These are phyloP conservation scores for Chaetomiaceae sp. DNA, from an alignment of 2,329 filamentous ascomycete genomes.

Conservation along the genomic window DNA sequence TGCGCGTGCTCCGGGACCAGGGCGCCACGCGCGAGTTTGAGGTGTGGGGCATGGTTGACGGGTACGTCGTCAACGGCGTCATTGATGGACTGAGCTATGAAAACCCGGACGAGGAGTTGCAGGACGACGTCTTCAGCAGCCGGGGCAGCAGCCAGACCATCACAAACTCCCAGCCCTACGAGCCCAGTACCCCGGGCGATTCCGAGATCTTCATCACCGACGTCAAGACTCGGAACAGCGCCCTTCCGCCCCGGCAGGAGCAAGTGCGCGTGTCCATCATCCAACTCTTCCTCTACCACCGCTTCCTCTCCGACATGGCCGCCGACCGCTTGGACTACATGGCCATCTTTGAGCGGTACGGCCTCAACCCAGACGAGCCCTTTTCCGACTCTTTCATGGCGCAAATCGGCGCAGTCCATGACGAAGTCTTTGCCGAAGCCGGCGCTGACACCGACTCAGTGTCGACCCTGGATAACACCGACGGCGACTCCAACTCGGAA, in stretches of 20 bases:
- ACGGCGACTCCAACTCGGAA: constrained; percentile 25
- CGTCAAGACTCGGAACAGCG: constrained; percentile 74
- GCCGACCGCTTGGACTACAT: constrained; percentile 65
- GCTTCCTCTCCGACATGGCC: constrained; percentile 73
- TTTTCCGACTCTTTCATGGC: constrained; percentile 80
- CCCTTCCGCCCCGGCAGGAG: constrained; percentile 59
- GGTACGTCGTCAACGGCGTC: constrained; percentile 78
- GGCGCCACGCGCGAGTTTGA: constrained; percentile 73
- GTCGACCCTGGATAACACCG: constrained; percentile 29
- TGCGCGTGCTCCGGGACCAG: constrained; percentile 66
- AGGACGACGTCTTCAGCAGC: constrained; percentile 50
- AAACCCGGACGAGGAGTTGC: constrained; percentile 68
- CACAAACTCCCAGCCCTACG: constrained; percentile 27
- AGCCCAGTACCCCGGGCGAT: constrained; percentile 14
- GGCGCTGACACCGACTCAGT: constrained; percentile 9
- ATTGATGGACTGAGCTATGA: constrained; percentile 81
- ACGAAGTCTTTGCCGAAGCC: constrained; percentile 56
- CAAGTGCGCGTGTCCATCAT: constrained; percentile 72
- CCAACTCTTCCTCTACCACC: constrained; percentile 86
- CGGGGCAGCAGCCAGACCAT: constrained; percentile 30
- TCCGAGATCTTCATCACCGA: constrained; percentile 70
- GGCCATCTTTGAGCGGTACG: constrained; percentile 66
- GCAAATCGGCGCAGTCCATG: constrained; percentile 65
- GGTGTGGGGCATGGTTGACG: constrained; percentile 80
- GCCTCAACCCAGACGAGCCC: constrained; percentile 55